Evolutionary conservation across 1,284 basidiomycete genomes (phyloP).

Genomic region (Puccinia coronata): DNA sequence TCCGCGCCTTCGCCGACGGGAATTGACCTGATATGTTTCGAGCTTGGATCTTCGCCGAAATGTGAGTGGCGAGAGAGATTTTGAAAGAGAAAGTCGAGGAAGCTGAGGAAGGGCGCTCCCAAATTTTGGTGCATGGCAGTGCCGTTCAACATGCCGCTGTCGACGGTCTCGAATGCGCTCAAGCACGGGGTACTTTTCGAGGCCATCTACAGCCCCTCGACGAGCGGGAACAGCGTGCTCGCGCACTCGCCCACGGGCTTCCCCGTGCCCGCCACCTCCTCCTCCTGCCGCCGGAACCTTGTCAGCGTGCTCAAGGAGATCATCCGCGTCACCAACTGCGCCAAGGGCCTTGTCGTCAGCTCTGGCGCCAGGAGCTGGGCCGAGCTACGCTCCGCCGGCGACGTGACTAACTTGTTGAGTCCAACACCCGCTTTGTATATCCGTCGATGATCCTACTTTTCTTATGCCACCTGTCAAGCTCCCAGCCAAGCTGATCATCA

Average conservation of each 20-base stretch:
- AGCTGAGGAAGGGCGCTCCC: too few relatives aligned
- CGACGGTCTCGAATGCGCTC: conserved; percentile 35
- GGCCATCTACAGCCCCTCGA: conserved; percentile 10
- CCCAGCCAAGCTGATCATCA: background rate
- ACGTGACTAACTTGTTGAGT: conserved; percentile 24
- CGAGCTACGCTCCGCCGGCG: conserved; percentile 1
- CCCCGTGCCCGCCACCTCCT: background rate
- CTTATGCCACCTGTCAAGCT: too few relatives aligned
- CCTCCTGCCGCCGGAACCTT: background rate
- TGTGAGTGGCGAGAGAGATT: conserved; percentile 2
- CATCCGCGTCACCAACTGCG: conserved; percentile 36
- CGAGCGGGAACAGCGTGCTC: background rate
- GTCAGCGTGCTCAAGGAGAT: conserved; percentile 8
- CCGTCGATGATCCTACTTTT: background rate
- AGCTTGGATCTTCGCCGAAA: conserved; percentile 11
- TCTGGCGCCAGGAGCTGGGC: conserved; percentile 10
- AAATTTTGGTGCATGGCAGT: conserved; percentile 4
- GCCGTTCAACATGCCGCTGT: conserved; percentile 28
- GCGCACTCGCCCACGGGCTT: background rate
- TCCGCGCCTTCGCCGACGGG: conserved; percentile 24
- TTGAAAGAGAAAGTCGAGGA: background rate
- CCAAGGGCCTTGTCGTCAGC: conserved; percentile 25
- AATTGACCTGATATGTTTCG: conserved; percentile 29
- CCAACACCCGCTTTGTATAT: background rate
- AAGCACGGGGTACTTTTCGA: conserved; percentile 17